Evolutionary conservation across 208 protist genomes (phyloP), one percentile per base, ranked within the genome.

Genomic region (Lotmaria passim): DNA sequence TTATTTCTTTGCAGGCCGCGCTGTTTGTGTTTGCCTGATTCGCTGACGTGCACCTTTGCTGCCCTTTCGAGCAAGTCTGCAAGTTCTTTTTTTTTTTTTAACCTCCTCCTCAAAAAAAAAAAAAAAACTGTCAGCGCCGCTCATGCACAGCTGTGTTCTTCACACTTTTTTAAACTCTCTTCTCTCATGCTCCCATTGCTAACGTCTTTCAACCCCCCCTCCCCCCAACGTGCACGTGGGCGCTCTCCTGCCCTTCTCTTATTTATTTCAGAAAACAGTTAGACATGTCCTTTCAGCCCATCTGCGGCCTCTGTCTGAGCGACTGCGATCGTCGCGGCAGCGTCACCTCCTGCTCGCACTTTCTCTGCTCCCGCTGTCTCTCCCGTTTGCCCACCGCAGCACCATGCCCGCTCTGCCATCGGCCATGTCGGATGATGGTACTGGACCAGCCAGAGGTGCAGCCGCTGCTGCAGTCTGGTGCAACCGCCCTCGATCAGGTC

Each of bases 321-420:
- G 82, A 86, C 63, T 96, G 90, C 74, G 89, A 95, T 63, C 23
- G 63, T 2, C 69, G 80, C 19, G 87, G 89, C 23, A 60, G 74
- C 28, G 66, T 94, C 47, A 90, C 90, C 17, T 90, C 85, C 21
- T 97, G 93, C 78, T 69, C 89, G 17, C 93, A 97, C 78, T 97
- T 95, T 62, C 68, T 97, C 58, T 97, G 93, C 71, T 71, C 75
- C 6, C 78, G 87, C 33, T 97, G 93, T 58, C 56, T 75, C 44
- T 52, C 70, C 12, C 83, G 88, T 7, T 74, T 92, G 30, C 79
- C 79, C 36, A 44, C 59, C 11, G 69, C 60, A 11, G 73, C 68
- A 14, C 79, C 75, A 36, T 97, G 88, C 55, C 90, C 90, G 24
- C 63, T 87, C 21, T 97, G 89, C 59, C 78, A 76, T 33, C 82